phyloP scores from a whole-genome alignment of 371 early-diverging fungal species.

The Chytridium lagenaria region DNA sequence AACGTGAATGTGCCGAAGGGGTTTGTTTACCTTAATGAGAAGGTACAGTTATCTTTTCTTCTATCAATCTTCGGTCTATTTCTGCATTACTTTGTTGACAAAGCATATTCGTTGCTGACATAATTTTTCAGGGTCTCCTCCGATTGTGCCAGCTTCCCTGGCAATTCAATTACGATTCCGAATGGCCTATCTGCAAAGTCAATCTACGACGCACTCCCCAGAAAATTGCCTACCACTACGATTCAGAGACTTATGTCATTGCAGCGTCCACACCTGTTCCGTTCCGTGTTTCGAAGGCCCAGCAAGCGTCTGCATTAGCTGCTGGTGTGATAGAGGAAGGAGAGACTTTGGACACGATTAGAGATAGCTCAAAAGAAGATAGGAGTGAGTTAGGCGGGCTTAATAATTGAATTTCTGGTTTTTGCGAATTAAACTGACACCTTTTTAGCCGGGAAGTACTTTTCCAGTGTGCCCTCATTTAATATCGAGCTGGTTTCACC shows the following conservation, averaged over 20 bases:
- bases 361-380: slow-evolving; percentile 43
- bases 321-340: slow-evolving; percentile 72
- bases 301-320: slow-evolving; percentile 56
- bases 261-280: slow-evolving; percentile 69
- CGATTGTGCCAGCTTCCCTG: slow-evolving; percentile 75
- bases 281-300: slow-evolving; percentile 65
- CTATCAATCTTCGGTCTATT: slow-evolving; percentile 1
- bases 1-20: slow-evolving; percentile 82
- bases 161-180: slow-evolving; percentile 78
- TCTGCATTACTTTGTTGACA: too few relatives aligned
- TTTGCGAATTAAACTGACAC: too few relatives aligned
- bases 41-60: slow-evolving; percentile 36
- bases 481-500: slow-evolving; percentile 89
- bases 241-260: slow-evolving; percentile 79
- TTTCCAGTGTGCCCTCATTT: slow-evolving; percentile 70
- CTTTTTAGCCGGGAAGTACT: slow-evolving; percentile 47
- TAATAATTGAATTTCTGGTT: too few relatives aligned
- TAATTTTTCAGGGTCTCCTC: slow-evolving; percentile 59
- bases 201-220: slow-evolving; percentile 77
- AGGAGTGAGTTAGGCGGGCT: slow-evolving; percentile 37
- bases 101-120: slow-evolving; percentile 17
- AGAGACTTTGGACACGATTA: slow-evolving; percentile 47
- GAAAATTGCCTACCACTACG: slow-evolving; percentile 80
- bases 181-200: slow-evolving; percentile 86
- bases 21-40: slow-evolving; percentile 65